Conservation (phyloP, 2,329 filamentous ascomycete genomes). For the Fusarium chaquense region DNA sequence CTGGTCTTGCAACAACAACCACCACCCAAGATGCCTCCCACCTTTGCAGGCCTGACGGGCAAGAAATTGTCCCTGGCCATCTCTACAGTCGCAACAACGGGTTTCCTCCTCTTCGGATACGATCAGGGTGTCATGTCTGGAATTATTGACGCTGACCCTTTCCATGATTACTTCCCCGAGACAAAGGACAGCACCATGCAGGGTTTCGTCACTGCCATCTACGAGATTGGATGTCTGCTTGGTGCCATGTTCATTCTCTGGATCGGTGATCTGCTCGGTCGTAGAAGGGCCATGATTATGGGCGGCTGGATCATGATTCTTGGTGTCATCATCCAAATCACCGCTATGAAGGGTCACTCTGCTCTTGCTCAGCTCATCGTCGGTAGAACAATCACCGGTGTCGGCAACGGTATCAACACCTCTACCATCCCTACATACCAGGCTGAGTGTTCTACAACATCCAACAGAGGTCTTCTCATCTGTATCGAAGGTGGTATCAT, state of each 20-base stretch:
- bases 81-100: conserved; percentile 73
- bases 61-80: conserved; percentile 67
- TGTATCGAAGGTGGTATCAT: conserved; percentile 61
- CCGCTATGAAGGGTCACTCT: conserved; percentile 52
- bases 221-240: conserved; percentile 65
- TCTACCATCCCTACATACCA: conserved; percentile 68
- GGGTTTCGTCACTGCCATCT: conserved; percentile 62
- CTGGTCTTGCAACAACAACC: conserved; percentile 29
- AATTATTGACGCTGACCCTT: conserved; percentile 64
- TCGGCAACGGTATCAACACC: conserved; percentile 64
- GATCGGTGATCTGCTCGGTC: conserved; percentile 65
- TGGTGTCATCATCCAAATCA: conserved; percentile 70
- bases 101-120: conserved; percentile 71
- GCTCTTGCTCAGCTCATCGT: conserved; percentile 63
- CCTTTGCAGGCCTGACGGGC: conserved; percentile 70
- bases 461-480: conserved; percentile 66
- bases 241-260: conserved; percentile 63
- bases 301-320: conserved; percentile 70
- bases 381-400: conserved; percentile 63
- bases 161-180: conserved; percentile 61
- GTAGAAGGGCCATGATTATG: conserved; percentile 66
- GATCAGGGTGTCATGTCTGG: conserved; percentile 68
- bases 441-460: conserved; percentile 64
- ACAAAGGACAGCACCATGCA: conserved; percentile 61
- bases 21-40: conserved; percentile 59